phyloP scores from a whole-genome alignment of 169 alveolate species.

The Theileria annulata region DNA sequence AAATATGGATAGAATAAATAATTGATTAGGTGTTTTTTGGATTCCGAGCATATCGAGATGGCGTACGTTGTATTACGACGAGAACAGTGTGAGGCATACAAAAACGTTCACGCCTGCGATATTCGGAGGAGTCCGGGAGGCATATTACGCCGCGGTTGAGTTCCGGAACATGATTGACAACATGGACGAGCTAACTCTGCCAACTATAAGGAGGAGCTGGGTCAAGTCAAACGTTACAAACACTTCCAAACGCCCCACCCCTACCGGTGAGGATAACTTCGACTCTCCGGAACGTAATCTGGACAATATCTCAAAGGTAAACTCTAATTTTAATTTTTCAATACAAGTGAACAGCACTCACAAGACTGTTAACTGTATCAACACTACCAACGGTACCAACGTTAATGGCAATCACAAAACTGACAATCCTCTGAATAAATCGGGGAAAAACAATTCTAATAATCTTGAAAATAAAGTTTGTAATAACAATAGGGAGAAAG shows the following conservation, averaged over 20 bases:
- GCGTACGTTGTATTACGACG: constrained; percentile 61
- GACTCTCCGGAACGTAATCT: background rate
- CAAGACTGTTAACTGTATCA: background rate
- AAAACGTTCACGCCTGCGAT: constrained; percentile 64
- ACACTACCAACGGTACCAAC: background rate
- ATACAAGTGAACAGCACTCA: background rate
- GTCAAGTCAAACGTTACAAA: background rate
- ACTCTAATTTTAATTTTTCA: background rate
- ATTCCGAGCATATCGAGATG: constrained; percentile 66
- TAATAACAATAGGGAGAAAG: background rate
- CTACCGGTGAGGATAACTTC: background rate
- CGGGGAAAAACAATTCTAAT: background rate
- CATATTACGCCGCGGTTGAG: constrained; percentile 66
- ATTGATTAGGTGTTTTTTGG: constrained; percentile 49
- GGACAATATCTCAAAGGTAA: background rate
- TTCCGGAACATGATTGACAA: constrained; percentile 45
- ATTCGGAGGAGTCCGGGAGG: constrained; percentile 66
- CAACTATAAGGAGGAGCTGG: constrained; percentile 31
- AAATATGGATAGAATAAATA: background rate
- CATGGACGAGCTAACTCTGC: constrained; percentile 21
- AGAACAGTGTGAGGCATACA: constrained; percentile 43
- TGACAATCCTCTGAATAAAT: background rate
- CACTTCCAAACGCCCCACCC: background rate
- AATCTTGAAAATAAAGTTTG: background rate
- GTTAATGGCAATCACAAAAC: background rate